A percentile compares a stretch with the other conserved stretches of the same genome.
These are phyloP conservation scores for Cenchrus fungigraminus DNA, from an alignment of 176 grass and related monocot genomes.

Conservation along the genomic window DNA sequence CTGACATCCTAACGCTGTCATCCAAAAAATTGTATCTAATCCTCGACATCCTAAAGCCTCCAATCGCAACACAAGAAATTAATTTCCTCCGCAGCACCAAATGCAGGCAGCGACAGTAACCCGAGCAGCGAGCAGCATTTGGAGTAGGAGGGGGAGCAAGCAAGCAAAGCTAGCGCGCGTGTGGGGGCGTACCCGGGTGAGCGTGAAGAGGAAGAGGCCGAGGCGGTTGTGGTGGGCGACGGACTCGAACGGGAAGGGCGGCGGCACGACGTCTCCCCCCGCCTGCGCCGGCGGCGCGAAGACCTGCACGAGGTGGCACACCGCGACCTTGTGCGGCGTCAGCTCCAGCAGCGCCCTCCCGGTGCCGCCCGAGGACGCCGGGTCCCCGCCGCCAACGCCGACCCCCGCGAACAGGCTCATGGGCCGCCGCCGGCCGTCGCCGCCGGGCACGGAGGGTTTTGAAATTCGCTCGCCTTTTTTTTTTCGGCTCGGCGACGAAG, in stretches of 20 bases:
- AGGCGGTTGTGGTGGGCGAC: conserved; percentile 75
- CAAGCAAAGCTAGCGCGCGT: not conserved
- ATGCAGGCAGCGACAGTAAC: not conserved
- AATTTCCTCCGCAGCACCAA: not conserved
- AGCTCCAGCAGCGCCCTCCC: conserved; percentile 52
- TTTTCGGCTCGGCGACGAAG: not conserved
- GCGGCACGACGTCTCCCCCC: conserved; percentile 26
- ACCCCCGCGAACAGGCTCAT: conserved; percentile 63
- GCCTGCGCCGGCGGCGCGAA: conserved; percentile 71
- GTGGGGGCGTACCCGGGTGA: conserved; percentile 53
- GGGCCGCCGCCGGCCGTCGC: conserved; percentile 21
- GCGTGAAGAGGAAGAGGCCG: conserved; percentile 85
- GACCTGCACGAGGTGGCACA: conserved; percentile 83
- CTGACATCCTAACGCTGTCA: not conserved
- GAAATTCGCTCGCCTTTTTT: not conserved
- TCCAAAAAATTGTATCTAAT: not conserved
- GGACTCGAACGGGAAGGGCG: conserved; percentile 72
- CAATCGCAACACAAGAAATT: too few relatives aligned
- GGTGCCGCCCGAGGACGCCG: conserved; percentile 3
- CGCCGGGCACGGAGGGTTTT: conserved; percentile 45
- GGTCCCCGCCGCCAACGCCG: conserved; percentile 11
- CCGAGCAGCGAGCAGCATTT: not conserved
- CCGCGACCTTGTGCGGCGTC: conserved; percentile 85
- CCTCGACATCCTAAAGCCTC: too few relatives aligned
- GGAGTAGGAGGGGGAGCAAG: not conserved